Evolutionary conservation across 164 flowering plant species (phyloP), one percentile per base, ranked within the genome.

Genomic region (Kingdonia uniflora): DNA sequence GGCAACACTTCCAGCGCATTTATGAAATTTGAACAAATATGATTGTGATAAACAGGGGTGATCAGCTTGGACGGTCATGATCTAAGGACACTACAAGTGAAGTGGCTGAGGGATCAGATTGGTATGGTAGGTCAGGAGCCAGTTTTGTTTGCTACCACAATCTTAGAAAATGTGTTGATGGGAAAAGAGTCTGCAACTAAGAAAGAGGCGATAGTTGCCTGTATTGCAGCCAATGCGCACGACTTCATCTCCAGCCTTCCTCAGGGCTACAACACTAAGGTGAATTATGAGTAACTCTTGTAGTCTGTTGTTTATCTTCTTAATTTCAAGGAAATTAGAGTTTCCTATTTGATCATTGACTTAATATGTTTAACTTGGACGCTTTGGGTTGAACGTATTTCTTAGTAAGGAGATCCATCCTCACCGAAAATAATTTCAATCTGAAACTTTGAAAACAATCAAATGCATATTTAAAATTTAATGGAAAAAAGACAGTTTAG

Each of bases 51-150:
- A 12, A 22, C 17, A 81, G 84, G 94, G 33, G 39, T 22, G 5
- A 44, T 82, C 20, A 65, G 65, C 51, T 69, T 82, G 73, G 95
- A 85, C 64, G 84, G 85, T 13, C 67, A 76, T 55, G 84, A 85
- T 59, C 24, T 85, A 58, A 79, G 66, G 76, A 67, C 75, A 25
- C 61, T 85, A 39, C 87, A 82, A 68, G 80, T 85, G 40, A 74
- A 77, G 45, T 82, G 89, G 83, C 67, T 85, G 51, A 77, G 95
- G 65, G 55, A 33, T 49, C 85, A 79, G 60, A 77, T 85, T 13
- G 84, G 95, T 1, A 77, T 80, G 87, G 80, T 85, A 37, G 84
- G 95, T 4, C 89, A 85, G 45, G 95, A 85, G 57, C 95, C 95
- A 15, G 78, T 71, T 29, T 77, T 85, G 6, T 82, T 85, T 49